These are phyloP conservation scores for Nepenthes mirabilis DNA, from an alignment of 148 eudicot species.

Conservation along the genomic window DNA sequence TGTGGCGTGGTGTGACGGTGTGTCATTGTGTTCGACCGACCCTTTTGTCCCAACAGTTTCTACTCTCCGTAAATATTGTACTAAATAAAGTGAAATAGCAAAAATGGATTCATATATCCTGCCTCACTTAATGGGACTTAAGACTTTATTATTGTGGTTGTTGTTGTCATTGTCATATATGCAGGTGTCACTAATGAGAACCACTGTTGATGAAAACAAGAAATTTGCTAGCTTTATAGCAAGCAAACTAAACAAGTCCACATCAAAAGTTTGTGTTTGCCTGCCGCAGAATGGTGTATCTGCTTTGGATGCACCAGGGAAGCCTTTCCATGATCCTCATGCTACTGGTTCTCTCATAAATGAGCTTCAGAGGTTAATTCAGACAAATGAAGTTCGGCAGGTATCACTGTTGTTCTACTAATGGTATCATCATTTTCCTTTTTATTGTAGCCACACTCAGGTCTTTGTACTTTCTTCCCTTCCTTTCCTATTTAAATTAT, in stretches of 20 bases:
- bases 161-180: background rate
- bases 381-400: constrained; percentile 51
- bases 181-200: constrained; percentile 84
- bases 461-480: too few relatives aligned
- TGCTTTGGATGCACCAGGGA: constrained; percentile 80
- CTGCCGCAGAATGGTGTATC: constrained; percentile 88
- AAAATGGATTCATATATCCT: too few relatives aligned
- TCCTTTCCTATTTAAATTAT: background rate
- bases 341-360: constrained; percentile 55
- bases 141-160: background rate
- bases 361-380: constrained; percentile 61
- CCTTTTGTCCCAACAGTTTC: too few relatives aligned
- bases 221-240: constrained; percentile 84
- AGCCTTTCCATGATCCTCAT: constrained; percentile 81
- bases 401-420: constrained; percentile 22
- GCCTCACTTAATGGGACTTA: background rate
- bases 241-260: constrained; percentile 60
- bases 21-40: too few relatives aligned
- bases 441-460: background rate
- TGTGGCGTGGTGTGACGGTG: too few relatives aligned
- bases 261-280: constrained; percentile 69
- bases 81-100: too few relatives aligned
- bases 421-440: background rate
- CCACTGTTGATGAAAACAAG: constrained; percentile 74
- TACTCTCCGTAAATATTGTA: background rate